Base-by-base conservation (phyloP, 1,139 yeast species). In the Zygosaccharomyces pseudobailii region DNA sequence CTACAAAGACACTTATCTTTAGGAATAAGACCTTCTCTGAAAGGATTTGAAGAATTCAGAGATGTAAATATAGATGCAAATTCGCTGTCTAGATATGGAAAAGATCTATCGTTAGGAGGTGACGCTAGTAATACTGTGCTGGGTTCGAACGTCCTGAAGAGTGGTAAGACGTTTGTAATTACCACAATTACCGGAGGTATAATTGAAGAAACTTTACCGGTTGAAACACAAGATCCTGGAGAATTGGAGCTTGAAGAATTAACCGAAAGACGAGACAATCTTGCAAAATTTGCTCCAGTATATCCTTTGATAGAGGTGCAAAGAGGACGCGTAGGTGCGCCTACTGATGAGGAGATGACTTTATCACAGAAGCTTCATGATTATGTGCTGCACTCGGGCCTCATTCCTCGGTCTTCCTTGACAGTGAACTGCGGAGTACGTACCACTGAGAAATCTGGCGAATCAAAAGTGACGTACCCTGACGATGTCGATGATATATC, bases 271-370 rank as follows among this genome's bases (percentile, higher is more conserved):
- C 43, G 50, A n/a, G 49, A 57, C 33, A 47, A 55, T 36, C 41
- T 69, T 9, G 42, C 52, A 1, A 57, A 61, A 7, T 59, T 63
- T 54, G 68, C 82, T 1, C 66, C 82, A 0, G 74, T 84, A 0
- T 88, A 78, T 61, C 94, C 96, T 0, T 84, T 87, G 38, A 90
- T 90, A 8, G 94, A 87, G 56, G 79, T 88, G 13, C 78, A 83
- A 48, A 73, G 94, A 49, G 96, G 95, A 19, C 73, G 88, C 47
- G 71, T 70, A 5, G 87, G 89, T 31, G 88, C 92, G 3, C 97
- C 97, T 21, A 82, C 94, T 1, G 89, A 84, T 55, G 97, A 90
- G 68, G 97, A 90, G 66, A 88, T 87, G 86, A 80, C 79, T 27
- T 62, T 87, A 30, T 80, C 95, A 3, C 95, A 87, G 64, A 72